Conservation (phyloP, 129 eudicot species). For the Chrysanthemum makinoi region DNA sequence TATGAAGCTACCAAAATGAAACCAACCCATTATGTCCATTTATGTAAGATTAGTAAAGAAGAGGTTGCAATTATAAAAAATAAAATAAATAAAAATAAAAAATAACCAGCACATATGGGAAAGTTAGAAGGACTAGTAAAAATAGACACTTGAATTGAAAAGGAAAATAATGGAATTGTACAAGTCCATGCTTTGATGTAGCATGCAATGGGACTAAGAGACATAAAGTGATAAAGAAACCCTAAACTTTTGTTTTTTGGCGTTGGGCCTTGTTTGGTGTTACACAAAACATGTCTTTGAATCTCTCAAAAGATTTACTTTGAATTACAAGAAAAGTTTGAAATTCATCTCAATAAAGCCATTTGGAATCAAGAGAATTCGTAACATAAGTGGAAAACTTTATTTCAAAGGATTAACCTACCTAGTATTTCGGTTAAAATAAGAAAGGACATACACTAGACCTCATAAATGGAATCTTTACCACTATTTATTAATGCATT, state of each 20-base stretch:
- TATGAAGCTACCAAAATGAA: not conserved
- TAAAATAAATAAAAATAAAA: too few relatives aligned
- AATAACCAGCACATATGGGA: not conserved
- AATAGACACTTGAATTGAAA: slow-evolving; percentile 29
- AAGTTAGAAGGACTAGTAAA: slow-evolving; percentile 20
- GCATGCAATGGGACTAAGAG: slow-evolving; percentile 45
- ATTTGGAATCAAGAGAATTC: slow-evolving; percentile 8
- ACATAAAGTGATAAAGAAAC: slow-evolving; percentile 38
- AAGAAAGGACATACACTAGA: too few relatives aligned
- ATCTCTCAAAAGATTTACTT: slow-evolving; percentile 33
- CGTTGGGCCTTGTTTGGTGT: slow-evolving; percentile 39
- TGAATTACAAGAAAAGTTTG: slow-evolving; percentile 21
- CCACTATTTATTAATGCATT: not conserved
- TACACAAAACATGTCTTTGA: slow-evolving; percentile 31
- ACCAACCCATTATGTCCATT: not conserved
- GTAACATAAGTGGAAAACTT: slow-evolving; percentile 16
- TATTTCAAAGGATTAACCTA: not conserved
- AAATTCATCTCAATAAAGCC: slow-evolving; percentile 23
- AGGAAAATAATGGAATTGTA: slow-evolving; percentile 30
- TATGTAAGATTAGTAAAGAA: not conserved
- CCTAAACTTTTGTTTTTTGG: slow-evolving; percentile 27
- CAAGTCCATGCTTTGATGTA: slow-evolving; percentile 37
- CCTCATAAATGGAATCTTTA: not conserved
- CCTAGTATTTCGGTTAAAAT: not conserved
- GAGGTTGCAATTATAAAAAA: not conserved